phyloP scores from a whole-genome alignment of 805 yeast genomes.

The Metschnikowia noctiluminum region DNA sequence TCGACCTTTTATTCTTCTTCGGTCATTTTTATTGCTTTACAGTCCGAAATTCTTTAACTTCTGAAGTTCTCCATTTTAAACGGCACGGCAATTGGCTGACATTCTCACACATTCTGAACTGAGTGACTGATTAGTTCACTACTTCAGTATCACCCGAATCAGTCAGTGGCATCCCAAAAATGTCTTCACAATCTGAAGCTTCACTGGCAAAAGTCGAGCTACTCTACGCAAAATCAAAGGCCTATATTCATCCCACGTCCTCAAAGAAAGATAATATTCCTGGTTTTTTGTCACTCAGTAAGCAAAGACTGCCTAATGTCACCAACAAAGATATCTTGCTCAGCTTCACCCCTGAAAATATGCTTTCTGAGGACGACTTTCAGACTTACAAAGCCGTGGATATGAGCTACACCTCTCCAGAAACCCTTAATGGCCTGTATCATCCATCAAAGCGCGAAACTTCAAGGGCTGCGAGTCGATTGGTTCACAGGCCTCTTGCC shows the following conservation, averaged over 20 bases:
- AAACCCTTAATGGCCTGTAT: too few relatives aligned
- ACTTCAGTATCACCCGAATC: too few relatives aligned
- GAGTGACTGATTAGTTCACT: too few relatives aligned
- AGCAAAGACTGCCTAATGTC: constrained; percentile 42
- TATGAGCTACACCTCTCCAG: constrained; percentile 26
- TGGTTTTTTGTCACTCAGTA: constrained; percentile 69
- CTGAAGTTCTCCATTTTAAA: too few relatives aligned
- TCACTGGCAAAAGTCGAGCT: constrained; percentile 26
- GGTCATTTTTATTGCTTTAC: too few relatives aligned
- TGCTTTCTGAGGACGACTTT: constrained; percentile 44
- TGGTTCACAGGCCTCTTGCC: constrained; percentile 50
- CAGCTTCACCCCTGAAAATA: constrained; percentile 65
- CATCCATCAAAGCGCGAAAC: too few relatives aligned
- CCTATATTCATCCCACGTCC: constrained; percentile 78
- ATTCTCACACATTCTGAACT: too few relatives aligned
- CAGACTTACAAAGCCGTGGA: constrained; percentile 50
- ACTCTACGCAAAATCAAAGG: constrained; percentile 61
- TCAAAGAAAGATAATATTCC: constrained; percentile 71
- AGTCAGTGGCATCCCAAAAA: too few relatives aligned
- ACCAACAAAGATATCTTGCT: constrained; percentile 55
- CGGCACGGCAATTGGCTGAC: too few relatives aligned
- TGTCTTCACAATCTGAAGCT: background rate
- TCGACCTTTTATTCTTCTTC: too few relatives aligned
- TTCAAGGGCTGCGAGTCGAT: constrained; percentile 4
- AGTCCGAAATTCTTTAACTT: too few relatives aligned